A percentile compares a stretch with the other conserved stretches of the same genome.
phyloP scores from a whole-genome alignment of 2,329 filamentous ascomycete genomes.

The Talaromyces sp. region DNA sequence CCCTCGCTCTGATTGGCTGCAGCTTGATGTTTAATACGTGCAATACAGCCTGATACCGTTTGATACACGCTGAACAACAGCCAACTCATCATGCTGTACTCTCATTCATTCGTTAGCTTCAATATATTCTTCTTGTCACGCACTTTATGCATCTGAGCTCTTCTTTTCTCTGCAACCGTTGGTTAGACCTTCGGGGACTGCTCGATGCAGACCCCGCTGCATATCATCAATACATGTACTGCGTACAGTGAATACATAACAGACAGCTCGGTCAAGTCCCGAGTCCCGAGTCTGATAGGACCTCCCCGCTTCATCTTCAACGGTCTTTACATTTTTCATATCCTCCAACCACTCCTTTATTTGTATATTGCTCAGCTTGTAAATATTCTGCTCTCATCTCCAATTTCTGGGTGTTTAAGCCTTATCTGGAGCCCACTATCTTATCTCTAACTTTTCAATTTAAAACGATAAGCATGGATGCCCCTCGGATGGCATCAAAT shows the following conservation, averaged over 20 bases:
- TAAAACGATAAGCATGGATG: constrained; percentile 17
- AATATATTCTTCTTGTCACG: not conserved
- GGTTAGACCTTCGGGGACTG: not conserved
- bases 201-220: not conserved
- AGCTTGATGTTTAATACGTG: not conserved
- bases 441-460: constrained; percentile 13
- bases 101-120: not conserved
- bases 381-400: not conserved
- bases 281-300: not conserved
- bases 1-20: not conserved
- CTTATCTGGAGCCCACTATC: not conserved
- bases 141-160: not conserved
- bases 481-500: constrained; percentile 16
- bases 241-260: not conserved
- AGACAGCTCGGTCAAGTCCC: not conserved
- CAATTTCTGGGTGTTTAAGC: not conserved
- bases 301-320: constrained; percentile 2
- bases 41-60: not conserved
- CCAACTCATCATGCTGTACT: not conserved
- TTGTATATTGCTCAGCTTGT: not conserved
- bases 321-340: not conserved
- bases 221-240: not conserved
- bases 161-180: not conserved
- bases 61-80: not conserved
- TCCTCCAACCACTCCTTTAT: not conserved